phyloP scores from a whole-genome alignment of 78 protist genomes.

The Pigoraptor vietnamica region DNA sequence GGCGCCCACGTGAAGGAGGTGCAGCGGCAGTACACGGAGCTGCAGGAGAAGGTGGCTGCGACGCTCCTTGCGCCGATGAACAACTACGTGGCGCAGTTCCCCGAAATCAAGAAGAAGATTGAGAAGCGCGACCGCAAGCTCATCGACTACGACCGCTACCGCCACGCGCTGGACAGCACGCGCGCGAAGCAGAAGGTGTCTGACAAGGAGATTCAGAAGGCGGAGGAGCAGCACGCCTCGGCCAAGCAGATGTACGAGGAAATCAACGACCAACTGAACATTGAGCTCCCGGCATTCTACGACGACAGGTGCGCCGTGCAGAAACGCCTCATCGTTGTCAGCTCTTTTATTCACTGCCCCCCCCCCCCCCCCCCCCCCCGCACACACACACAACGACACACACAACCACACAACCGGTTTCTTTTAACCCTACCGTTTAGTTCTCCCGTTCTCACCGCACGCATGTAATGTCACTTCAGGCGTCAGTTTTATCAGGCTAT shows the following conservation, averaged over 20 bases:
- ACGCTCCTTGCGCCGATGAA: not conserved
- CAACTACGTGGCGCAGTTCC: not conserved
- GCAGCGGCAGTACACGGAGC: not conserved
- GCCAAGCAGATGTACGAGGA: not conserved
- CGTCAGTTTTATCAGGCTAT: not conserved
- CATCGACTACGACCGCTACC: not conserved
- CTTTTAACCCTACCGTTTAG: not conserved
- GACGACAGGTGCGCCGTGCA: not conserved
- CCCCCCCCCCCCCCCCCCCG: no score
- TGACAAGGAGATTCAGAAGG: not conserved
- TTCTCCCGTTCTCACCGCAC: not conserved
- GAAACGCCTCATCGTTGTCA: no score
- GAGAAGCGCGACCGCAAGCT: conserved; percentile 5
- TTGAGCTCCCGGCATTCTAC: not conserved
- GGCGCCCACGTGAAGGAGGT: not conserved
- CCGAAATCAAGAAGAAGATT: not conserved
- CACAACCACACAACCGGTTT: no score
- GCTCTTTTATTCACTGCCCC: no score
- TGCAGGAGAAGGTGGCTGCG: not conserved
- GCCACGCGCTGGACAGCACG: not conserved
- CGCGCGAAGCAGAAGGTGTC: not conserved
- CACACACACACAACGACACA: no score
- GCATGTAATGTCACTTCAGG: not conserved
- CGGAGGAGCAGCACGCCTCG: not conserved
- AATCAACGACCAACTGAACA: not conserved